These are phyloP conservation scores for Trifolium fragiferum DNA, from an alignment of 306 rosid species.

Conservation along the genomic window DNA sequence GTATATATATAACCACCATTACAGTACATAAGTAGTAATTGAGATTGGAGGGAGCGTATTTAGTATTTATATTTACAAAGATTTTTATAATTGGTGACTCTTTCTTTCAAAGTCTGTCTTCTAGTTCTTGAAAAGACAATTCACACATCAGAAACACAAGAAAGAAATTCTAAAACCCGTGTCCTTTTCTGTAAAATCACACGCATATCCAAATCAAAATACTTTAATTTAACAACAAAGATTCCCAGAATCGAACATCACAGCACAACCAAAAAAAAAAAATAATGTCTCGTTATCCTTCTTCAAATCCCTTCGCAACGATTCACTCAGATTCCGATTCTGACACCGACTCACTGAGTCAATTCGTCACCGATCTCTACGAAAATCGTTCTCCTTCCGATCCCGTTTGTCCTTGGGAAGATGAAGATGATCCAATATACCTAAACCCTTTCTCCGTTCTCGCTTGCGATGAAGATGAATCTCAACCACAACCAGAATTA, in stretches of 20 bases:
- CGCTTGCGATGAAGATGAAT: slow-evolving; percentile 43
- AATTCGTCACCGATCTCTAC: slow-evolving; percentile 83
- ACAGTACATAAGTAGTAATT: too few species aligned
- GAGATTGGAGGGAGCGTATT: too few species aligned
- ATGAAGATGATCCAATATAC: background rate
- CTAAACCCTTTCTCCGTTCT: slow-evolving; percentile 53
- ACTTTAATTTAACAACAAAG: background rate
- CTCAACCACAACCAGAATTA: background rate
- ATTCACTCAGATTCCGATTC: slow-evolving; percentile 52
- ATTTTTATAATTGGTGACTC: too few species aligned
- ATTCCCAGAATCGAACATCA: slow-evolving; percentile 38
- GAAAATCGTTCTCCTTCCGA: slow-evolving; percentile 42
- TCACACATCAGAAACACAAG: background rate
- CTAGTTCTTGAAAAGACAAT: too few species aligned
- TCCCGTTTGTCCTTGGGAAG: slow-evolving; percentile 21
- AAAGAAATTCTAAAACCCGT: background rate
- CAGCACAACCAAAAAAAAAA: background rate
- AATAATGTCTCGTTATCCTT: slow-evolving; percentile 42
- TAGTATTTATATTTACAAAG: too few species aligned
- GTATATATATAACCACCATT: too few species aligned
- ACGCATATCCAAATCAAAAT: background rate
- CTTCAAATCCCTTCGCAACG: slow-evolving; percentile 49
- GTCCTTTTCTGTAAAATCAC: too few species aligned
- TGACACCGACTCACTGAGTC: slow-evolving; percentile 67
- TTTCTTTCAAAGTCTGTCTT: too few species aligned